These are phyloP conservation scores for Saturnispora gosingensis DNA, from an alignment of 805 yeast species.

Conservation along the genomic window DNA sequence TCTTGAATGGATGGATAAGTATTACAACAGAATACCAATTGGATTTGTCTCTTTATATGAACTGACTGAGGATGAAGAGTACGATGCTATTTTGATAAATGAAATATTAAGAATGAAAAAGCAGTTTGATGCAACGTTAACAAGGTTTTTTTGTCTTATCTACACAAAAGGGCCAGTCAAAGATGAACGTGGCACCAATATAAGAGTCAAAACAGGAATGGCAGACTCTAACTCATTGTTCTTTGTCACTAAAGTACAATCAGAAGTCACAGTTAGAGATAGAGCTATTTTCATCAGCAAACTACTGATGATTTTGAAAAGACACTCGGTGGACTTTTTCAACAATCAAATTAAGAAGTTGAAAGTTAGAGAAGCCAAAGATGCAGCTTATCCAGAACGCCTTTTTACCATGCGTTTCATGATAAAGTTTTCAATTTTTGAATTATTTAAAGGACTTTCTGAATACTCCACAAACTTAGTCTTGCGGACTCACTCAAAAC, in stretches of 20 bases:
- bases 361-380: constrained; percentile 29
- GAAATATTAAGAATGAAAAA: constrained; percentile 30
- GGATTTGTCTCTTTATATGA: constrained; percentile 38
- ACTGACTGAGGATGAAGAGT: constrained; percentile 21
- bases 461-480: constrained; percentile 42
- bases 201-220: constrained; percentile 1
- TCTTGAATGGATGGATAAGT: constrained; percentile 45
- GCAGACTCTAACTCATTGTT: constrained; percentile 4
- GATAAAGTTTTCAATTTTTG: constrained; percentile 40
- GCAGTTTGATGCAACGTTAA: constrained; percentile 17
- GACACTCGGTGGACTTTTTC: constrained; percentile 38
- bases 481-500: constrained; percentile 45
- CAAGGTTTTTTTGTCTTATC: constrained; percentile 7
- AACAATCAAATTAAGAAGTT: constrained; percentile 31
- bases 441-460: constrained; percentile 37
- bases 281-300: constrained; percentile 26
- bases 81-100: constrained; percentile 23
- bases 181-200: not conserved
- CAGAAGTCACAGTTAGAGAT: constrained; percentile 7
- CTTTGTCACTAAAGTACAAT: constrained; percentile 3
- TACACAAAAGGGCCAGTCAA: constrained; percentile 6
- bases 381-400: constrained; percentile 16
- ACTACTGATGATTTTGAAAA: constrained; percentile 31
- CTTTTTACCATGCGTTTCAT: constrained; percentile 44
- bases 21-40: constrained; percentile 38